These are phyloP conservation scores for Trichoderma gracile DNA, from an alignment of 2,329 filamentous ascomycete species.

Conservation along the genomic window DNA sequence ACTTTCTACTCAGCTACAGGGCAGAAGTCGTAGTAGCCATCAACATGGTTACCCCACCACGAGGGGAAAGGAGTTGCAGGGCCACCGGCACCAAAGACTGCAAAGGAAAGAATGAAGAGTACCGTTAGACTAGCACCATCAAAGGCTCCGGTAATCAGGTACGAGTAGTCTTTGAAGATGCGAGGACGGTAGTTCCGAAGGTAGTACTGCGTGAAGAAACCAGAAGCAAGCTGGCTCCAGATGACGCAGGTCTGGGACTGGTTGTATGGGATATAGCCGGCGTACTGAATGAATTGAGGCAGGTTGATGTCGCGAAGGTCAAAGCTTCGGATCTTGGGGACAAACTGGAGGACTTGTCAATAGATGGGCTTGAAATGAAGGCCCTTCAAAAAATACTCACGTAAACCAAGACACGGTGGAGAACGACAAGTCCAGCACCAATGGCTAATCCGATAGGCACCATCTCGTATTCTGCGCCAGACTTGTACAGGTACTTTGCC, in stretches of 20 bases:
- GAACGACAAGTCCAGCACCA: constrained; percentile 46
- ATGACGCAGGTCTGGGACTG: constrained; percentile 57
- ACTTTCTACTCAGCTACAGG: constrained; percentile 41
- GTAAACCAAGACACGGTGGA: constrained; percentile 47
- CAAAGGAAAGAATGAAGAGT: constrained; percentile 56
- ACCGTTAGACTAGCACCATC: constrained; percentile 52
- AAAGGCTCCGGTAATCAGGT: constrained; percentile 54
- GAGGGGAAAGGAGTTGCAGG: constrained; percentile 47
- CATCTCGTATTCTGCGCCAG: constrained; percentile 45
- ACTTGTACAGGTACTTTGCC: constrained; percentile 54
- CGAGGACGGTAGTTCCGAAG: constrained; percentile 54
- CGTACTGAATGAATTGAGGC: constrained; percentile 56
- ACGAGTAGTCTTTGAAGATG: constrained; percentile 56
- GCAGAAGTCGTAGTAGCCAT: constrained; percentile 52
- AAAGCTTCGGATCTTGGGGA: constrained; percentile 48
- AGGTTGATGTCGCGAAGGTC: constrained; percentile 50
- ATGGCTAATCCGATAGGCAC: constrained; percentile 54
- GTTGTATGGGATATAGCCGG: constrained; percentile 58
- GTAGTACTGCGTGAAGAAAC: constrained; percentile 54
- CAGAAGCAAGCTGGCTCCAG: constrained; percentile 46
- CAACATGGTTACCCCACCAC: constrained; percentile 57
- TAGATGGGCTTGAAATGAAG: constrained; percentile 16
- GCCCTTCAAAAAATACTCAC: constrained; percentile 34
- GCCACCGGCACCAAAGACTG: constrained; percentile 55
- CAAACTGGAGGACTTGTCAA: constrained; percentile 39